Base-by-base conservation (phyloP, 164 flowering plant species). In the Aristolochia californica region DNA sequence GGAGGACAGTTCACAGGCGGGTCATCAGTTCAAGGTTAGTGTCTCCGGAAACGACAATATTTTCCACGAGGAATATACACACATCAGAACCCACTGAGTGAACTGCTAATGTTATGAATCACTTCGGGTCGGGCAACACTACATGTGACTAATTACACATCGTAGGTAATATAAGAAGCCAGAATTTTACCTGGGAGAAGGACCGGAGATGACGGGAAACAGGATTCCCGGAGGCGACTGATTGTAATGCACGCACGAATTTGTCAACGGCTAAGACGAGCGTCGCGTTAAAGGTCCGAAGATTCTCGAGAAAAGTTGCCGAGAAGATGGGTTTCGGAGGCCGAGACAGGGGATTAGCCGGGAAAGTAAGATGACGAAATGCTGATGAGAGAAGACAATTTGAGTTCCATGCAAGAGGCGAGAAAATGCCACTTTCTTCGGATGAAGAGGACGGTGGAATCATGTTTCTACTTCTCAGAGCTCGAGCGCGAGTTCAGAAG, bases 341-440 rank as follows among this genome's bases (percentile, higher is more conserved):
- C 1, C 20, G 30, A 4, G 30, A 21, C 2, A 25, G 11, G 16
- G 56, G 43, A 34, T 16, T 5, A n/a, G 57, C 2, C 22, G 57
- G 28, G 43, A 54, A 17, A 54, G 57, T 30, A 10, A 54, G 57
- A 30, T 54, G 57, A 28, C 57, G 28, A 28, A 54, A 54, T 27
- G 57, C 57, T 8, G 57, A 54, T 13, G 57, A 54, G 57, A 54
- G 43, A 7, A 54, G 57, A 15, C 27, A 14, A 26, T 5, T 23
- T 2, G 38, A 54, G 43, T 17, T 54, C 43, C 21, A 2, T 16
- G 57, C 43, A 9, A 54, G 28, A 21, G 14, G 27, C n/a, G 57
- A 54, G 28, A 18, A 22, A 13, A 26, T 5, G 26, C 16, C 22
- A 12, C 23, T 13, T 15, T 50, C 14, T 12, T 50, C 23, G 13